phyloP scores from a whole-genome alignment of 164 flowering plant species.

The Piper betle region DNA sequence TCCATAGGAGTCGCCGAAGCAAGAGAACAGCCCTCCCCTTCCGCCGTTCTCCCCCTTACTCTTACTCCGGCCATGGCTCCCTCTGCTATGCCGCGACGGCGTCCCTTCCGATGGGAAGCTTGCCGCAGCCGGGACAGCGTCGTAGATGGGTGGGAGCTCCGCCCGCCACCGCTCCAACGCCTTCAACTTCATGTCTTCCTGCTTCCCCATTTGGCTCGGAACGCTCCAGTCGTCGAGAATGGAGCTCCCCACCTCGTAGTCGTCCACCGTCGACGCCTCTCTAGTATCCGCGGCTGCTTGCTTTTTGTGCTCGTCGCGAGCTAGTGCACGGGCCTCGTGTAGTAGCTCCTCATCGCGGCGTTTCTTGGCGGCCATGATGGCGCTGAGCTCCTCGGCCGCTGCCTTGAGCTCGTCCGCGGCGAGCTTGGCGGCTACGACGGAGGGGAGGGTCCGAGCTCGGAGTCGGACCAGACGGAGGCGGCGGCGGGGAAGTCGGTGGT shows the following conservation, averaged over 20 bases:
- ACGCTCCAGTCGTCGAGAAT: conserved; percentile 29
- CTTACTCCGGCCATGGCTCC: no score
- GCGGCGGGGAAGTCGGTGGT: conserved; percentile 5
- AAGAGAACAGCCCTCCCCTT: not conserved
- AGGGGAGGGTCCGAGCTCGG: conserved; percentile 14
- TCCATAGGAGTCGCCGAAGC: not conserved
- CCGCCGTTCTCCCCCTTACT: conserved; percentile 16
- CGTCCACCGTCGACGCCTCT: not conserved
- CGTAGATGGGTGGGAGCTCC: conserved; percentile 59
- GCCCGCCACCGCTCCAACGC: conserved; percentile 20
- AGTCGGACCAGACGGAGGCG: conserved; percentile 5
- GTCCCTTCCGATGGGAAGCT: no score
- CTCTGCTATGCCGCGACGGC: conserved; percentile 17
- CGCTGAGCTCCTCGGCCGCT: conserved; percentile 16
- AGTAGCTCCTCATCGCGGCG: not conserved
- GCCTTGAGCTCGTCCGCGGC: not conserved
- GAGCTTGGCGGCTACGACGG: conserved; percentile 9
- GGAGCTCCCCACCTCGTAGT: not conserved
- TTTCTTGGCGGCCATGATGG: conserved; percentile 15
- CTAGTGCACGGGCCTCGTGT: no score
- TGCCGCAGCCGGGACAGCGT: no score
- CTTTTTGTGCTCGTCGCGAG: no score
- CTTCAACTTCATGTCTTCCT: conserved; percentile 22
- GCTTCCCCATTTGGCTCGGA: conserved; percentile 7
- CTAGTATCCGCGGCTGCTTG: not conserved